phyloP scores from a whole-genome alignment of 108 stramenopile species.

The Skeletonema potamos region DNA sequence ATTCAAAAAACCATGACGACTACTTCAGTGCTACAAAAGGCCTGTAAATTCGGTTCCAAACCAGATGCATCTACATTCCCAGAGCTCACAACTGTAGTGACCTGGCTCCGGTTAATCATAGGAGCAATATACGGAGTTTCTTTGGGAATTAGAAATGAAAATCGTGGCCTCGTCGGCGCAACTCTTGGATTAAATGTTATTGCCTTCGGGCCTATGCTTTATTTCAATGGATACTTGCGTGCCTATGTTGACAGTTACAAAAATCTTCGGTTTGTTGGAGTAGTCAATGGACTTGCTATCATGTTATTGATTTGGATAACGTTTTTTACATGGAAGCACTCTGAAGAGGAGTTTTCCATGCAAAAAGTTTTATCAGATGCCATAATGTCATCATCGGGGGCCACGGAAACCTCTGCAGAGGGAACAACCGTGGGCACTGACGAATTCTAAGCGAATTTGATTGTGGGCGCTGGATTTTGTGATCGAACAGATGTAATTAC shows the following conservation, averaged over 20 bases:
- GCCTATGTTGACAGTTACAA: constrained; percentile 56
- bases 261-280: constrained; percentile 58
- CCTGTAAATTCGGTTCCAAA: constrained; percentile 31
- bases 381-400: background rate
- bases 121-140: constrained; percentile 54
- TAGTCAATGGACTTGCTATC: constrained; percentile 58
- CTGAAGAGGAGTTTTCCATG: constrained; percentile 42
- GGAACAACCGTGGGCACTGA: background rate
- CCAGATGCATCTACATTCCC: constrained; percentile 69
- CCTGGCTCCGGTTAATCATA: constrained; percentile 58
- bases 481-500: background rate
- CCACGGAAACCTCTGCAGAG: background rate
- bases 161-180: constrained; percentile 31
- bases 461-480: background rate
- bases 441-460: constrained; percentile 10
- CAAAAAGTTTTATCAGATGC: constrained; percentile 23
- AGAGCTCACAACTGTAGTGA: constrained; percentile 56
- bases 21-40: background rate
- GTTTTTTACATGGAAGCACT: constrained; percentile 51
- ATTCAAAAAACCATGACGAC: constrained; percentile 3
- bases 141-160: constrained; percentile 41
- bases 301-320: constrained; percentile 69
- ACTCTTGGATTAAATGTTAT: constrained; percentile 69
- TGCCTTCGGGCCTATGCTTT: constrained; percentile 66
- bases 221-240: constrained; percentile 51